Conservation (phyloP, 202 grass and related monocot species). For the Sporobolus alterniflorus region DNA sequence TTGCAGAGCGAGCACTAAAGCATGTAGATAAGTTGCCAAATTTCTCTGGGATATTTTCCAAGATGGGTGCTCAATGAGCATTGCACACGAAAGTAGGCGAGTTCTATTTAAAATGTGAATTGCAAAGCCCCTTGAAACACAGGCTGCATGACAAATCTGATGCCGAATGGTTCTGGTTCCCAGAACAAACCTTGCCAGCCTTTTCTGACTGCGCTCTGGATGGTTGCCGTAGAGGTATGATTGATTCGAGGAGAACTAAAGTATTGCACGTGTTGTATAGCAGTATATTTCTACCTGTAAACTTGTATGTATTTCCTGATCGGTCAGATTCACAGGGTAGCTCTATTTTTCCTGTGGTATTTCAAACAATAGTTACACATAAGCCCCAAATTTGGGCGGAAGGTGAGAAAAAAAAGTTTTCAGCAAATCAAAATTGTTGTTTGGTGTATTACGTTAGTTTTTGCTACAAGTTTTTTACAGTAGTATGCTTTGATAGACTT, state of each 20-base stretch:
- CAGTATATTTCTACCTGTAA: constrained; percentile 46
- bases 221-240: neutral
- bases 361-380: constrained; percentile 32
- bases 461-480: too few relatives aligned
- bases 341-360: constrained; percentile 23
- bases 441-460: neutral
- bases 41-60: constrained; percentile 95
- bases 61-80: constrained; percentile 64
- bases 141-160: constrained; percentile 12
- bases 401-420: constrained; percentile 9
- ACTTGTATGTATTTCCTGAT: constrained; percentile 41
- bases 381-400: constrained; percentile 21
- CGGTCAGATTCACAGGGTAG: constrained; percentile 43
- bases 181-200: neutral
- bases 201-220: neutral
- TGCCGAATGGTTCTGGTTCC: constrained; percentile 3
- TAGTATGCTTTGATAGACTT: neutral
- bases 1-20: constrained; percentile 86
- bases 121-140: constrained; percentile 13
- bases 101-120: constrained; percentile 35
- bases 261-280: constrained; percentile 52
- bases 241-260: constrained; percentile 37
- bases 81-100: constrained; percentile 29
- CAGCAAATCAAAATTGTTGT: constrained; percentile 23
- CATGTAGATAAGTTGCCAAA: constrained; percentile 97